Evolutionary conservation across 23 red algal genomes (phyloP).

Genomic region (Gracilaria gracilis): DNA sequence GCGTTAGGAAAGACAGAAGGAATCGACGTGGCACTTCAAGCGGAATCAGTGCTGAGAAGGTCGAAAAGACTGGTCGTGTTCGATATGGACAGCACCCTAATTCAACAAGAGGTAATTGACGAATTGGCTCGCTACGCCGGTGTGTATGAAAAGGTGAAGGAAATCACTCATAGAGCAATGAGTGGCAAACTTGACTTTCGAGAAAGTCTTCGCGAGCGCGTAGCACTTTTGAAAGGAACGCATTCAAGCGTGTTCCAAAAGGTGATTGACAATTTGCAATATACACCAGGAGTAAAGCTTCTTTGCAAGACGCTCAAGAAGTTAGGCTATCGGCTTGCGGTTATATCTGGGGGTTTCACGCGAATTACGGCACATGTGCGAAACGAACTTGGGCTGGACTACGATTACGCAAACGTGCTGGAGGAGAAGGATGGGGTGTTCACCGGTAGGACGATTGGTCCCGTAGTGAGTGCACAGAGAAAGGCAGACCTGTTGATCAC

Average conservation of each 20-base stretch:
- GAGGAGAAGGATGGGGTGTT: constrained; percentile 90
- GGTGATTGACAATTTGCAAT: constrained; percentile 91
- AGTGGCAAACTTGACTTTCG: constrained; percentile 93
- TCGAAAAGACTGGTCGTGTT: constrained; percentile 94
- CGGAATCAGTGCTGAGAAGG: constrained; percentile 80
- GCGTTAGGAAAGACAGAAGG: constrained; percentile 67
- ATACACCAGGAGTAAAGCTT: constrained; percentile 84
- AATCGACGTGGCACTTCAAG: constrained; percentile 92
- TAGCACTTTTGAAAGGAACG: constrained; percentile 85
- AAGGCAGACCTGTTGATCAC: constrained; percentile 97
- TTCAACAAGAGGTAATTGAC: constrained; percentile 99
- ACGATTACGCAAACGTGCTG: constrained; percentile 92
- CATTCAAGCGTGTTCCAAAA: constrained; percentile 76
- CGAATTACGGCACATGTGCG: constrained; percentile 87
- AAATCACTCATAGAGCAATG: constrained; percentile 95
- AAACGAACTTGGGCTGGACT: constrained; percentile 84
- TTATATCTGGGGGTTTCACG: constrained; percentile 95
- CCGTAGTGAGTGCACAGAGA: constrained; percentile 92
- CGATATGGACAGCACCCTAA: constrained; percentile 99
- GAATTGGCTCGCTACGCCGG: constrained; percentile 95
- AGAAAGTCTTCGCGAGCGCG: constrained; percentile 80
- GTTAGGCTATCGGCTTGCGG: constrained; percentile 94
- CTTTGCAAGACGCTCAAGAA: constrained; percentile 87
- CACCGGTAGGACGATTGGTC: constrained; percentile 89
- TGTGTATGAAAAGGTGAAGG: constrained; percentile 92